Base-by-base conservation (phyloP, 495 filamentous ascomycete genomes). In the Podospora sp. region DNA sequence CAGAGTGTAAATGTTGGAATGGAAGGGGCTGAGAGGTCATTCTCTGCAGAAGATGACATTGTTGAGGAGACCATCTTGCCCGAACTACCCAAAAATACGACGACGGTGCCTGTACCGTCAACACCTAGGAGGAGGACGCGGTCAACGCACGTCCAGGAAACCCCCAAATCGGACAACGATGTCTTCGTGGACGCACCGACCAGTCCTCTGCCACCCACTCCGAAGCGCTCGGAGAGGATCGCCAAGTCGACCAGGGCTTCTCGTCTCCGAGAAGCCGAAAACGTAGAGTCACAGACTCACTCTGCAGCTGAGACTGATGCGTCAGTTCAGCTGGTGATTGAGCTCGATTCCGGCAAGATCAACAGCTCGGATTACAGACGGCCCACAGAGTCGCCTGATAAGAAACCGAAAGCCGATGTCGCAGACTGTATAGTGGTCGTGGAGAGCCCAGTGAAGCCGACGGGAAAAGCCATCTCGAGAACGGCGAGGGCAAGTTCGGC, bases 161-260 rank as follows among this genome's bases (percentile, higher is more conserved):
- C 78, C 9, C 79, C 80, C 0, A 79, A 73, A 8, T 81, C 77
- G 2, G 78, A 78, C 16, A 65, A 63, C 20, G 80, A 83, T 3
- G 72, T 73, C 12, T 85, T 80, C 65, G 77, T 83, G 12, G 84
- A 86, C 65, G 85, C 83, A 22, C 73, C 72, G 16, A 77, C 72
- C 33, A 84, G 80, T 40, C 83, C 80, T 22, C 36, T 68, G 7
- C 66, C 69, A 8, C 57, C 74, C 6, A 67, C 65, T 12, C 73
- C 74, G 33, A 73, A 68, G 16, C 58, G 52, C 22, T 49, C 57
- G 0, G 56, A 65, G 21, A 68, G 53, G 49, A 14, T 40, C 9
- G 36, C 58, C 29, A 59, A 56, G 20, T 25, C 64, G 1, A 29
- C 51, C 6, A 53, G 46, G 0, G 35, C 46, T 5, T 65, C 52